Evolutionary conservation across 352 stramenopile species (phyloP).

Genomic region (Pythium vanterpoolii): DNA sequence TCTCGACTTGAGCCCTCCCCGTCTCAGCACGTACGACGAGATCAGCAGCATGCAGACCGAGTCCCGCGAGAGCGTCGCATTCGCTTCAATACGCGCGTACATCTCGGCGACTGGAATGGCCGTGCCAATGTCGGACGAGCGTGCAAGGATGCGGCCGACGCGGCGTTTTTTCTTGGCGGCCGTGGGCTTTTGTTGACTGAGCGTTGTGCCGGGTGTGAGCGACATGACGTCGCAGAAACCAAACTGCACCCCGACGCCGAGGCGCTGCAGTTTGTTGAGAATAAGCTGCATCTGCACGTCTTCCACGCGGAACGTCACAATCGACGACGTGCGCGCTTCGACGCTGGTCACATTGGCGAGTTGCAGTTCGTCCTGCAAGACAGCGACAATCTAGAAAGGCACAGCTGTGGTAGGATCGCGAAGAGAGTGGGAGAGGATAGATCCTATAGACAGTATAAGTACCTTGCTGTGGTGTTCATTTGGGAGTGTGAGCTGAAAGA

Average conservation of each 20-base stretch:
- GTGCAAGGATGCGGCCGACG: slow-evolving; percentile 66
- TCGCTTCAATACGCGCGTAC: slow-evolving; percentile 82
- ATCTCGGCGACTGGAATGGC: slow-evolving; percentile 85
- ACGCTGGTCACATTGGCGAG: slow-evolving; percentile 83
- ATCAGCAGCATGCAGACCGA: slow-evolving; percentile 86
- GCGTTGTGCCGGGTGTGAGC: slow-evolving; percentile 77
- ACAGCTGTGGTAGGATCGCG: neutral
- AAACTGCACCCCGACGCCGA: slow-evolving; percentile 83
- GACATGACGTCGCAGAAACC: slow-evolving; percentile 89
- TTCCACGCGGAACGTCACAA: slow-evolving; percentile 84
- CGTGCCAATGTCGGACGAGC: slow-evolving; percentile 77
- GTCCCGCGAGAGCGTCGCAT: slow-evolving; percentile 75
- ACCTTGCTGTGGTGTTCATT: slow-evolving; percentile 82
- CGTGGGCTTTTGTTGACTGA: slow-evolving; percentile 46
- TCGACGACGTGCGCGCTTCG: slow-evolving; percentile 80
- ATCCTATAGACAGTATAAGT: neutral
- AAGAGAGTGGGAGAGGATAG: neutral
- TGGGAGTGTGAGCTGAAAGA: slow-evolving; percentile 85
- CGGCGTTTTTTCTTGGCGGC: slow-evolving; percentile 55
- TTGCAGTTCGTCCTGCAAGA: slow-evolving; percentile 80
- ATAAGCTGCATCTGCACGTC: slow-evolving; percentile 84
- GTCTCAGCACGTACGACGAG: slow-evolving; percentile 54
- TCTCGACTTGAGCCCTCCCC: neutral
- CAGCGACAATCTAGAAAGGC: slow-evolving; percentile 52
- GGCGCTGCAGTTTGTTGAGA: slow-evolving; percentile 74